Evolutionary conservation across 73 alveolate genomes (phyloP), one percentile per base, ranked within the genome.

Genomic region (Paramecium primaurelia): DNA sequence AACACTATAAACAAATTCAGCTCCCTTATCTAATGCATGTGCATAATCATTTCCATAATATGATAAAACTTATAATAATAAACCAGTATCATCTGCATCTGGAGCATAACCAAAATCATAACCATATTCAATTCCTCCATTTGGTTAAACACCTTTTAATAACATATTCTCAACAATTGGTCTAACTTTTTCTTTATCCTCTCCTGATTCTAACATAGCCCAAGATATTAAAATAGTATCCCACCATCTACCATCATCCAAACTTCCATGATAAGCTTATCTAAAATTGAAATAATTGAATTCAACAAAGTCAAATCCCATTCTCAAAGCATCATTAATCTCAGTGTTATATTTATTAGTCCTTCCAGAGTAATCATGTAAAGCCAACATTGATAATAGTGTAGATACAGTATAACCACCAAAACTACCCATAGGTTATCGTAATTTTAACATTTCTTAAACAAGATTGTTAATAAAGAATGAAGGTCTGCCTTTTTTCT

Each of bases 181-280:
- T 73, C 83, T 64, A 10, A 87, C 47, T 69, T 77, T 87, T 40
- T 87, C 93, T 40, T 87, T 87, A 16, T 87, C 93, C 40, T 87
- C 83, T 34, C 93, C 93, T 1, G 88, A 64, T 64, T 87, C 93
- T 6, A 87, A 59, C 88, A 87, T 60, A 60, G 93, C 86, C 93
- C 93, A 87, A 54, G 86, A 49, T 6, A 87, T 87, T 12, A 87
- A 47, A 9, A 87, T 87, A 34, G 93, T 87, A 87, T 87, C 93
- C 93, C 93, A 87, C 93, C 93, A 87, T 87, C 93, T 87, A 16
- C 93, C 93, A 32, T 87, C 93, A 68, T 87, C 93, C 32, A 87
- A 87, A 59, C 88, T 64, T n/a, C 93, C 93, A 37, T 87, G 73
- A 87, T 87, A 87, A 14, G 88, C 88, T 40, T 87, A 26, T 87